These are phyloP conservation scores for Platanus orientalis DNA, from an alignment of 164 flowering plant genomes.

Conservation along the genomic window DNA sequence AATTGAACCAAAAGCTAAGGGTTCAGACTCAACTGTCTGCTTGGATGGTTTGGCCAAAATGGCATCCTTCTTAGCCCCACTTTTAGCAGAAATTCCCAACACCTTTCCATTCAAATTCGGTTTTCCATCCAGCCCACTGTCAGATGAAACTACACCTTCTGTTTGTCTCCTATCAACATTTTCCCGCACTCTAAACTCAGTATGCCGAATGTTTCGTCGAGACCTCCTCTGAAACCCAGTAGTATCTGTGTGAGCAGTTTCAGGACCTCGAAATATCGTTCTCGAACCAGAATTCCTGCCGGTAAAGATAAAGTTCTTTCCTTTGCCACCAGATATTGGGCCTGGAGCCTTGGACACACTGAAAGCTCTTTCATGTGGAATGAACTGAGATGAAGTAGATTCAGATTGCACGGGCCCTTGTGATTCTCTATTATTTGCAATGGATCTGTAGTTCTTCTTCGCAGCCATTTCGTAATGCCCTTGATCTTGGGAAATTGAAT, in stretches of 20 bases:
- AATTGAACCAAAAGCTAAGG: constrained; percentile 21
- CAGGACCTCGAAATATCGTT: constrained; percentile 35
- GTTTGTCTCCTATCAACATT: constrained; percentile 50
- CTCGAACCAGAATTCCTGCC: constrained; percentile 46
- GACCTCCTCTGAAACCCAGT: constrained; percentile 56
- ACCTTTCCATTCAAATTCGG: constrained; percentile 35
- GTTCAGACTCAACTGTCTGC: constrained; percentile 37
- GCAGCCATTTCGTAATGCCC: constrained; percentile 18
- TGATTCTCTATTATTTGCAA: constrained; percentile 24
- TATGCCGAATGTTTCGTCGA: constrained; percentile 45
- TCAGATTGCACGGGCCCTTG: constrained; percentile 28
- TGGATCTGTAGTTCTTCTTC: constrained; percentile 20
- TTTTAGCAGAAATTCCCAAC: constrained; percentile 26
- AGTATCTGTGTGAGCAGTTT: constrained; percentile 32
- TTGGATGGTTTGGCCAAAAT: constrained; percentile 30
- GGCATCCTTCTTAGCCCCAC: constrained; percentile 38
- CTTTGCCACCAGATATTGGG: constrained; percentile 38
- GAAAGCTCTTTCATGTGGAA: constrained; percentile 31
- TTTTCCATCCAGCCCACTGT: constrained; percentile 35
- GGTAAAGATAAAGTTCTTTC: constrained; percentile 44
- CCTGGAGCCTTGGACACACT: constrained; percentile 38
- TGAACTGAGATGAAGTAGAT: constrained; percentile 20
- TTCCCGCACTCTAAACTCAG: constrained; percentile 73
- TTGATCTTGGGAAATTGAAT: constrained; percentile 20
- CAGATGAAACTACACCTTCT: constrained; percentile 26